These are phyloP conservation scores for Phoma sp. DNA, from an alignment of 2,329 filamentous ascomycete species.

Conservation along the genomic window DNA sequence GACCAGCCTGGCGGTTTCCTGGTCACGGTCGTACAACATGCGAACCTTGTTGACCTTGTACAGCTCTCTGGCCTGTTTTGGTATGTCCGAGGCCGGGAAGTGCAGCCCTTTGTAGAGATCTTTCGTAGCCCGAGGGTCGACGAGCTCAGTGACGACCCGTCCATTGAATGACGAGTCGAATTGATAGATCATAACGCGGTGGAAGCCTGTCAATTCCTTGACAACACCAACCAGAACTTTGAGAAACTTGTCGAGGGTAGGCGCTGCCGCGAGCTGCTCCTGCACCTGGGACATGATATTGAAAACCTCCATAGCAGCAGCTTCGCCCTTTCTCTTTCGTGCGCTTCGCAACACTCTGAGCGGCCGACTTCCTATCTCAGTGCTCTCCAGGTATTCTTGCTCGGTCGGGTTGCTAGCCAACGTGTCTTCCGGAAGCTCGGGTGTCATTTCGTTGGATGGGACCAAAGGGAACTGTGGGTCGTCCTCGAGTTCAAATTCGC, in stretches of 20 bases:
- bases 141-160: conserved; percentile 83
- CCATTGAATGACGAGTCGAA: conserved; percentile 85
- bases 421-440: conserved; percentile 74
- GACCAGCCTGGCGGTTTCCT: conserved; percentile 79
- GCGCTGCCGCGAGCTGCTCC: conserved; percentile 78
- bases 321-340: conserved; percentile 76
- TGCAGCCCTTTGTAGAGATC: conserved; percentile 88
- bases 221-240: conserved; percentile 85
- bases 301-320: conserved; percentile 86
- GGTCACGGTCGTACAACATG: conserved; percentile 83
- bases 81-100: conserved; percentile 88
- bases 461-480: conserved; percentile 72
- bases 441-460: conserved; percentile 63
- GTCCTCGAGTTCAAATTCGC: conserved; percentile 88
- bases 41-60: conserved; percentile 92
- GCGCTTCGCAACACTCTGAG: conserved; percentile 78
- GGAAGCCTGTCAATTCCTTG: conserved; percentile 88
- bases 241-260: conserved; percentile 73
- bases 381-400: conserved; percentile 78
- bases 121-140: conserved; percentile 78
- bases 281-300: conserved; percentile 92
- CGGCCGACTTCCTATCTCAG: conserved; percentile 75
- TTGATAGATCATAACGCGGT: conserved; percentile 92
- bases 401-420: conserved; percentile 73
- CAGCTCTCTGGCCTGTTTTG: conserved; percentile 82